Evolutionary conservation across 495 filamentous ascomycete species (phyloP).

Genomic region (Penicillium arizonense): DNA sequence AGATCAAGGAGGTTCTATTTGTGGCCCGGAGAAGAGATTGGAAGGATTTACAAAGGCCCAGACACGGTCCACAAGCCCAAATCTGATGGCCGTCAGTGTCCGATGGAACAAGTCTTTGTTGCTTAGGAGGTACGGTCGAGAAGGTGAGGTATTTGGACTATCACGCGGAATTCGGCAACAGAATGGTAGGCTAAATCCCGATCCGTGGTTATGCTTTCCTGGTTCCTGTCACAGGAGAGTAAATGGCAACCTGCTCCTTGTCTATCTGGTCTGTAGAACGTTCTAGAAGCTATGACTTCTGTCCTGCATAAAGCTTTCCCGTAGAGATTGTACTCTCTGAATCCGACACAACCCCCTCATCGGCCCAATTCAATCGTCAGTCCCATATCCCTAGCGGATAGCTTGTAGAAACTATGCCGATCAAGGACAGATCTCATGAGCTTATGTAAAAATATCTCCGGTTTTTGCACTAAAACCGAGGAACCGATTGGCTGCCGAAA

Average conservation of each 20-base stretch:
- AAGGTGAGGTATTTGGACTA: too few species aligned
- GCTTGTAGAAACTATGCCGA: constrained; percentile 1
- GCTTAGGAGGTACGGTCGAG: not conserved
- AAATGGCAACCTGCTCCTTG: not conserved
- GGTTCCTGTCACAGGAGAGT: not conserved
- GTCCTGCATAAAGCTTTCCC: not conserved
- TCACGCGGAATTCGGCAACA: too few species aligned
- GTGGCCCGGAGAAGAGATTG: not conserved
- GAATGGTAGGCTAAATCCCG: too few species aligned
- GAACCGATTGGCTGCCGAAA: not conserved
- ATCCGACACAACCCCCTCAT: not conserved
- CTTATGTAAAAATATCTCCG: not conserved
- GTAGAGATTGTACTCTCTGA: not conserved
- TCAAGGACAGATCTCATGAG: not conserved
- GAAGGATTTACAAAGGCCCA: not conserved
- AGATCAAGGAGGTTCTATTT: constrained; percentile 1
- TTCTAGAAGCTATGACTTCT: not conserved
- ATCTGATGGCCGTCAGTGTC: not conserved
- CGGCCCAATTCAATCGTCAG: not conserved
- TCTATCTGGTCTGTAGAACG: not conserved
- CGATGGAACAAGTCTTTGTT: not conserved
- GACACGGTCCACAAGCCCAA: not conserved
- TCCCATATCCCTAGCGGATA: not conserved
- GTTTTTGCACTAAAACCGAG: not conserved
- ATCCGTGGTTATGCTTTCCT: too few species aligned